Conservation (phyloP, 2,329 filamentous ascomycete species). For the Aureobasidium sp. region DNA sequence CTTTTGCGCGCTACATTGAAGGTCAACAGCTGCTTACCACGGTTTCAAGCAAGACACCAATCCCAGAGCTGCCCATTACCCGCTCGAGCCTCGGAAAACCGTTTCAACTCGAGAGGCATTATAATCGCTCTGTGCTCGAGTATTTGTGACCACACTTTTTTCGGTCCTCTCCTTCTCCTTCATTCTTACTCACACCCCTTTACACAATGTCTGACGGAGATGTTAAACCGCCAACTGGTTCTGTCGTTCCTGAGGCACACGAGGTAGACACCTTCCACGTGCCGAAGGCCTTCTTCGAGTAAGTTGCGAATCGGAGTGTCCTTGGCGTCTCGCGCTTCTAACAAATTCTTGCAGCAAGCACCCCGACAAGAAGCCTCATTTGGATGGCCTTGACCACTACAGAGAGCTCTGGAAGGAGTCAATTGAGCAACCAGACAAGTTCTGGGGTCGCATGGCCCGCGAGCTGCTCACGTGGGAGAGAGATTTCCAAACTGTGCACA, state of each 20-base stretch:
- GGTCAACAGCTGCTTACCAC: not conserved
- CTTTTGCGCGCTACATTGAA: not conserved
- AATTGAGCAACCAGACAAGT: constrained; percentile 79
- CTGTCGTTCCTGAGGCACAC: constrained; percentile 68
- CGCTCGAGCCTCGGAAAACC: constrained; percentile 6
- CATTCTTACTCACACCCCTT: not conserved
- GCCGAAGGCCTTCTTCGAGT: constrained; percentile 48
- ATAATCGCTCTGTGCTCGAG: not conserved
- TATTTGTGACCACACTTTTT: not conserved
- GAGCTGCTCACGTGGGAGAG: constrained; percentile 84
- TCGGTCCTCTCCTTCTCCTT: not conserved
- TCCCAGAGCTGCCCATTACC: constrained; percentile 1
- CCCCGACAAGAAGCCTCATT: constrained; percentile 49
- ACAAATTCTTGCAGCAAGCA: constrained; percentile 45
- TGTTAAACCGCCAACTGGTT: constrained; percentile 30
- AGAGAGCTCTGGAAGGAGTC: constrained; percentile 68
- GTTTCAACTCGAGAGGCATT: not conserved
- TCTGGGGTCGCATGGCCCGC: constrained; percentile 81
- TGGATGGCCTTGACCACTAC: constrained; percentile 56
- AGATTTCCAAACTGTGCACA: constrained; percentile 85
- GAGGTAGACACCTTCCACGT: constrained; percentile 65
- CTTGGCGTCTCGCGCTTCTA: constrained; percentile 6
- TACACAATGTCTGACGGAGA: constrained; percentile 40
- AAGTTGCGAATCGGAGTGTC: constrained; percentile 18
- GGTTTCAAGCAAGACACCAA: not conserved